Percentiles rank a stretch among this genome's conserved stretches.
Evolutionary conservation across 495 filamentous ascomycete species (phyloP).

Genomic region (Halenospora varia): DNA sequence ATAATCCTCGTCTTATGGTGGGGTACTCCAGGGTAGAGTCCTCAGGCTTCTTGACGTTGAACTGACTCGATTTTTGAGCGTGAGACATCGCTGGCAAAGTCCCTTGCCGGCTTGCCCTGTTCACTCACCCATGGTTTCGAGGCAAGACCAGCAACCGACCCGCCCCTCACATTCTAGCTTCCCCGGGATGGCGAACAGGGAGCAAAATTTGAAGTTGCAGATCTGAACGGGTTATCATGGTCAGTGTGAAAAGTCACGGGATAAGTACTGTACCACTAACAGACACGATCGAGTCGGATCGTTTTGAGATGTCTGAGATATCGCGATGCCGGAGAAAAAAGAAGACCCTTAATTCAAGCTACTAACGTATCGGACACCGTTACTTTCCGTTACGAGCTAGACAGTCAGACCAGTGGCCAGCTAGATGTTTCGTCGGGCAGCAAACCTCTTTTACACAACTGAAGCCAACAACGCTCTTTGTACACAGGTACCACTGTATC

Average conservation of each 20-base stretch:
- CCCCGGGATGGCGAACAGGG: not conserved
- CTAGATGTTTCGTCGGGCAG: too few species aligned
- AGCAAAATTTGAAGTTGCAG: too few species aligned
- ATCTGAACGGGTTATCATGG: too few species aligned
- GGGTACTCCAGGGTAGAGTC: not conserved
- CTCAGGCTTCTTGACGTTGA: not conserved
- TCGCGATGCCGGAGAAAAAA: too few species aligned
- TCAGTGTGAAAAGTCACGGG: too few species aligned
- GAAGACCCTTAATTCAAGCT: not conserved
- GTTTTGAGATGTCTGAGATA: not conserved
- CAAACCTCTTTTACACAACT: too few species aligned
- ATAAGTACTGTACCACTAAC: too few species aligned
- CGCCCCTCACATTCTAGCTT: not conserved
- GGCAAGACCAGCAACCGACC: not conserved
- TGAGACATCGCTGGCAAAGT: not conserved
- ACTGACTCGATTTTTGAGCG: not conserved
- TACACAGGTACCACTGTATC: too few species aligned
- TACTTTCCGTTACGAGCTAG: not conserved
- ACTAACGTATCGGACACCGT: not conserved
- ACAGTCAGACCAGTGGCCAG: not conserved
- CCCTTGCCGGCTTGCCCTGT: not conserved
- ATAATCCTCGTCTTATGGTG: not conserved
- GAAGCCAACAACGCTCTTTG: too few species aligned
- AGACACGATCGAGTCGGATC: too few species aligned
- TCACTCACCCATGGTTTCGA: not conserved